Evolutionary conservation across 306 rosid genomes (phyloP), one percentile per base, ranked within the genome.

Genomic region (Vigna mungo): DNA sequence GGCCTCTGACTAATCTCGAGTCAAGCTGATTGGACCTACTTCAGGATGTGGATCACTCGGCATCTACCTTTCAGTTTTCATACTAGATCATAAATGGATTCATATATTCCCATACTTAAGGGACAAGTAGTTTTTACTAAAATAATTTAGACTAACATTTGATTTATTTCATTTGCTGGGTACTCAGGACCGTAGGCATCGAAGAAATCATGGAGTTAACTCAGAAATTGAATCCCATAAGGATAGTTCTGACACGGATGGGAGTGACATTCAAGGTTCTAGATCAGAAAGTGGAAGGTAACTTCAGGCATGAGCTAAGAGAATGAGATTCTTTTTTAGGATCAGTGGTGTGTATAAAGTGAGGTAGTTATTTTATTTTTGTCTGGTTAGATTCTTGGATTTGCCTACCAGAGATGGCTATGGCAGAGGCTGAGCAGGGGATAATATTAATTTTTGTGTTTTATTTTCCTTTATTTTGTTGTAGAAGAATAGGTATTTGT

Each of bases 161-260:
- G 36, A 49, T 32, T 58, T 55, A 23, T 62, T 79, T 9, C 32
- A 62, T 49, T 49, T 18, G 47, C 20, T 39, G 59, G 52, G 64
- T 76, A 54, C 47, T 77, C 91, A 91, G 97, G 97, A 86, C 78
- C 90, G 92, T 72, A 85, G 97, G 85, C 85, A 74, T 68, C 80
- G 89, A 71, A 85, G 91, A 86, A 84, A 78, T 62, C 88, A 64
- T 56, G 92, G 75, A 4, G 82, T 43, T 62, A 87, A 85, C 80
- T 74, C 75, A 81, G 96, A 91, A 82, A 87, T 80, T 41, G 94
- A 91, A 77, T 86, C 94, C 27, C 96, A 86, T 56, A 89, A 76
- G 81, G 93, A 86, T 41, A 47, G 12, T 68, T 89, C 94, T 21
- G 92, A 89, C 53, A 88, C 97, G 2, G 94, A 91, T 20, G 66